phyloP scores from a whole-genome alignment of 2,329 filamentous ascomycete species.

The Cephalotrichum gorgonifer region DNA sequence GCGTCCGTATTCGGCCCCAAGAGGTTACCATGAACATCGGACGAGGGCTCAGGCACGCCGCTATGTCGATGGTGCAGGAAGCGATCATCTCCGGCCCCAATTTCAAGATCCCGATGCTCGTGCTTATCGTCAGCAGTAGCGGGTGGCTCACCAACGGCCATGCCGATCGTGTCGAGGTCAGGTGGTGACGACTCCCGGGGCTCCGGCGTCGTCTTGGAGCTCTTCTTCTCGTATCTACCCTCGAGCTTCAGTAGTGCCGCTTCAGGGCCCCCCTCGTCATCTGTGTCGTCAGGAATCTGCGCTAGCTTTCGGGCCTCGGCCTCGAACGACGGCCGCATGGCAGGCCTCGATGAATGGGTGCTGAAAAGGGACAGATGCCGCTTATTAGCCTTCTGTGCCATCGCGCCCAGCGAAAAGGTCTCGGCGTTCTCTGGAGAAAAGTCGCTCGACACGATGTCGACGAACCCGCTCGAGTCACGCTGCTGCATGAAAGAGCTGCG shows the following conservation, averaged over 20 bases:
- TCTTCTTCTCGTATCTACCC: conserved; percentile 62
- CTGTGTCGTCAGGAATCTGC: conserved; percentile 71
- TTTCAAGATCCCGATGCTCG: conserved; percentile 41
- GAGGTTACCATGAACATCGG: conserved; percentile 7
- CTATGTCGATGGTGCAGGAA: conserved; percentile 15
- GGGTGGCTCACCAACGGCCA: conserved; percentile 11
- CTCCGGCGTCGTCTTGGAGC: conserved; percentile 29
- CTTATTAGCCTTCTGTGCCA: conserved; percentile 29
- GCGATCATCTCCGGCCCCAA: conserved; percentile 27
- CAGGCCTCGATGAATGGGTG: conserved; percentile 50
- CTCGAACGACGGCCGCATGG: conserved; percentile 71
- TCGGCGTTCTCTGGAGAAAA: conserved; percentile 28
- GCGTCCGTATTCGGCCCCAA: conserved; percentile 19
- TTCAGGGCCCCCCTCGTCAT: conserved; percentile 79
- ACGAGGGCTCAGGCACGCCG: conserved; percentile 1
- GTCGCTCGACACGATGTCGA: conserved; percentile 32
- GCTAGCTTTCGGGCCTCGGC: conserved; percentile 79
- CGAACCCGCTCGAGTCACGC: conserved; percentile 24
- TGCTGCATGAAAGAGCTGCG: conserved; percentile 40
- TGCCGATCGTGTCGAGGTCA: not conserved
- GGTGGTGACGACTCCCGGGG: conserved; percentile 11
- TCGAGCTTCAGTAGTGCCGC: conserved; percentile 89
- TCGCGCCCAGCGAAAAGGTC: conserved; percentile 47
- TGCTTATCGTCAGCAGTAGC: conserved; percentile 70
- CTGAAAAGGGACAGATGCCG: conserved; percentile 45